phyloP scores from a whole-genome alignment of 2,329 filamentous ascomycete genomes.

The Trichophyton mentagrophytes region DNA sequence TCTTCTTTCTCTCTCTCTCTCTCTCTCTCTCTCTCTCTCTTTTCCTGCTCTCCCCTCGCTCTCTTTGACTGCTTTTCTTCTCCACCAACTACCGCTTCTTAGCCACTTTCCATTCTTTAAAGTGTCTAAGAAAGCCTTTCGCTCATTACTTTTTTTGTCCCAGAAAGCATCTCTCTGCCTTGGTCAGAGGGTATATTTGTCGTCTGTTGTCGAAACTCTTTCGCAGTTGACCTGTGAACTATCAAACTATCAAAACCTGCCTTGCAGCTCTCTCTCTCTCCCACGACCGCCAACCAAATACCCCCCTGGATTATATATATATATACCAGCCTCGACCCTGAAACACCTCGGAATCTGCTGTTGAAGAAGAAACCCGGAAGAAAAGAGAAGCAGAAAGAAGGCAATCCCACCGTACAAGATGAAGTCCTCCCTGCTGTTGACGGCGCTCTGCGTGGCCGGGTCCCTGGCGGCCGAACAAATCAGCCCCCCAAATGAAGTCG shows the following conservation, averaged over 20 bases:
- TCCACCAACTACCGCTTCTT: conserved; percentile 10
- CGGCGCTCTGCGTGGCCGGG: conserved; percentile 26
- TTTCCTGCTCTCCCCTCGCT: conserved; percentile 2
- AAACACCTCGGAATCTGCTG: neutral
- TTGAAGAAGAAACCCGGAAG: neutral
- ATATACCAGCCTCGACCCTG: neutral
- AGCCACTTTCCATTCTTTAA: conserved; percentile 18
- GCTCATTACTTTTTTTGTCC: conserved; percentile 8
- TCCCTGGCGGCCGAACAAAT: conserved; percentile 15
- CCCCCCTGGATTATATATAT: neutral
- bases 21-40: neutral
- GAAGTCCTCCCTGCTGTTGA: conserved; percentile 22
- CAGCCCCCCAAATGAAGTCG: no score
- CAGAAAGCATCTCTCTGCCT: conserved; percentile 18
- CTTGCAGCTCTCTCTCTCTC: neutral
- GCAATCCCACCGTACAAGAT: neutral
- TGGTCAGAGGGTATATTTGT: conserved; percentile 6
- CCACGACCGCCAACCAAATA: neutral
- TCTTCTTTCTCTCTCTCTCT: neutral
- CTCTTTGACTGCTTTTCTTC: neutral
- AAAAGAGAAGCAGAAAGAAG: neutral
- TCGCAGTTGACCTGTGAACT: conserved; percentile 23
- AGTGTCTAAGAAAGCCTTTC: conserved; percentile 14
- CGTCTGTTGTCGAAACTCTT: neutral
- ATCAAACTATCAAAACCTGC: neutral